These are phyloP conservation scores for Citrus australasica DNA, from an alignment of 345 rosid species.

Conservation along the genomic window DNA sequence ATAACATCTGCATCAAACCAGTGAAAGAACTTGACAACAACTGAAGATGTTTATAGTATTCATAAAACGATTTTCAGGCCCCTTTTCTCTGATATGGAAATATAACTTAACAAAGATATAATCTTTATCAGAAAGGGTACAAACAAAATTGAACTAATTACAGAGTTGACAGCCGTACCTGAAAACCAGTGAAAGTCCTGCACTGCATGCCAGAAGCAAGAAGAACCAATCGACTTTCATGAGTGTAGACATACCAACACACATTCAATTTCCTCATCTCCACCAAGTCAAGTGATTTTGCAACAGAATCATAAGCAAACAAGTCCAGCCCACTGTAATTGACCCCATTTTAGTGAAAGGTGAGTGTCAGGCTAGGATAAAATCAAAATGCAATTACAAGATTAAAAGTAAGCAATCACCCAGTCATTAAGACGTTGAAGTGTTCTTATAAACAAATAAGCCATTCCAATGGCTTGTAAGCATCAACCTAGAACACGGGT, in stretches of 20 bases:
- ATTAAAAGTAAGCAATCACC: neutral
- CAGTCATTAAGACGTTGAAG: neutral
- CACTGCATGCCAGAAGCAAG: slow-evolving; percentile 99
- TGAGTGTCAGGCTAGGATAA: too few species aligned
- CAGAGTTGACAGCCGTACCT: slow-evolving; percentile 41
- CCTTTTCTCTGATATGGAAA: neutral
- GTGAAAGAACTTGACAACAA: slow-evolving; percentile 1
- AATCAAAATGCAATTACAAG: neutral
- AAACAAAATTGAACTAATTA: slow-evolving; percentile 1
- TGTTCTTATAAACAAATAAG: neutral
- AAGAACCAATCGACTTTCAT: slow-evolving; percentile 93
- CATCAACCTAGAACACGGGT: neutral
- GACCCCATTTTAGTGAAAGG: slow-evolving; percentile 22
- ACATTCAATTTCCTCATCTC: slow-evolving; percentile 72
- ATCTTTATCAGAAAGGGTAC: neutral
- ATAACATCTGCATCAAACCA: slow-evolving; percentile 23
- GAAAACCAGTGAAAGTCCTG: slow-evolving; percentile 84
- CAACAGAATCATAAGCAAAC: slow-evolving; percentile 56
- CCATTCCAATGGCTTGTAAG: neutral
- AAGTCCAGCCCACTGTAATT: slow-evolving; percentile 85
- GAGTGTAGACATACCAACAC: slow-evolving; percentile 87
- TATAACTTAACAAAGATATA: neutral
- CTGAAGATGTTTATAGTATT: neutral
- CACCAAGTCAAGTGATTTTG: slow-evolving; percentile 68
- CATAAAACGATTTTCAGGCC: neutral